Evolutionary conservation across 139 green algal species (phyloP).

Genomic region (Closterium sp.): DNA sequence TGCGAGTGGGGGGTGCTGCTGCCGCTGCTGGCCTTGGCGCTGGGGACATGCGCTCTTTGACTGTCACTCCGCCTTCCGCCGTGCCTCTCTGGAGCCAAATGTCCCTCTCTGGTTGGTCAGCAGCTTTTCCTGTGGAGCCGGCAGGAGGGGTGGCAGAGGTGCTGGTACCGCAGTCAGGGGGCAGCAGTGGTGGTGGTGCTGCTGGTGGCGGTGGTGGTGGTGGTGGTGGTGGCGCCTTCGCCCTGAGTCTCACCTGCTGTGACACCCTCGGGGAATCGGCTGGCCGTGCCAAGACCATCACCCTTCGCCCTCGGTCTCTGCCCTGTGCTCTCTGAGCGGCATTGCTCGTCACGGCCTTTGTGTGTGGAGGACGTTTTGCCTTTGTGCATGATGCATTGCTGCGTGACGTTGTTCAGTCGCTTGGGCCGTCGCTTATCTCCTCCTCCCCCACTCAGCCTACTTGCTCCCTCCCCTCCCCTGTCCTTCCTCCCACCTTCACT

Average conservation of each 20-base stretch:
- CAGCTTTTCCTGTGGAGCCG: not conserved
- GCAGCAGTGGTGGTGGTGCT: not conserved
- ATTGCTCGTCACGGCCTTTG: not conserved
- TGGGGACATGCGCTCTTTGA: not conserved
- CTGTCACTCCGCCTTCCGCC: not conserved
- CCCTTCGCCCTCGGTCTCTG: not conserved
- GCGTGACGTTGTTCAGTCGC: not conserved
- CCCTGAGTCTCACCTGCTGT: not conserved
- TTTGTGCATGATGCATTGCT: not conserved
- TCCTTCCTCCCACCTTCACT: not conserved
- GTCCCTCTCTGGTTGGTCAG: not conserved
- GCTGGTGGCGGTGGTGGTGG: not conserved
- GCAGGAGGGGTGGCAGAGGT: not conserved
- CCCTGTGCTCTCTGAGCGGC: not conserved
- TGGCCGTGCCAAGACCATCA: not conserved
- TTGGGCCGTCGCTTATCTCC: not conserved
- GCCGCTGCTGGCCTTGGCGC: not conserved
- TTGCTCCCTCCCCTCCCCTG: not conserved
- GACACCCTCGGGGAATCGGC: not conserved
- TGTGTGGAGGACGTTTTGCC: not conserved
- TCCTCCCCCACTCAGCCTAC: not conserved
- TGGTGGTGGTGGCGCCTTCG: not conserved
- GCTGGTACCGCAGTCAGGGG: not conserved
- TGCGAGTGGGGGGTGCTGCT: not conserved
- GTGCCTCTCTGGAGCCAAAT: not conserved